Conservation (phyloP, 1,284 basidiomycete species). For the Gomphus bonarii region DNA sequence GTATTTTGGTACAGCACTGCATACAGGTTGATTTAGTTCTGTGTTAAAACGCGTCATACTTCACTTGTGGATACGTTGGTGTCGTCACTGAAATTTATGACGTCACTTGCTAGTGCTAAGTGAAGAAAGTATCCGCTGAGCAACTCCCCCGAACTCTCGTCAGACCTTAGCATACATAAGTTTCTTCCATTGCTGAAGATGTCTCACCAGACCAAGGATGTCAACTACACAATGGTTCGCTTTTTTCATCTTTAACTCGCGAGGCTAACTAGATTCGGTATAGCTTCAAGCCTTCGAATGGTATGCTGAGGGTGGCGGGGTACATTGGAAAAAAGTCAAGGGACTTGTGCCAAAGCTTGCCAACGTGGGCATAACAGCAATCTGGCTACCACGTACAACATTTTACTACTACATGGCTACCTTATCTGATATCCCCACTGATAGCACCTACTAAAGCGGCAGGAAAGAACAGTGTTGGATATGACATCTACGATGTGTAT, state of each 20-base stretch:
- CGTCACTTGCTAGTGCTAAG: too few species aligned
- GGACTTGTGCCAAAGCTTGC: slow-evolving; percentile 30
- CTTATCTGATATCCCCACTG: slow-evolving; percentile 5
- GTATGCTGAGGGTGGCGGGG: slow-evolving; percentile 30
- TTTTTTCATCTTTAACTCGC: neutral
- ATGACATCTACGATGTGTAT: slow-evolving; percentile 34
- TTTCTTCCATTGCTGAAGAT: neutral
- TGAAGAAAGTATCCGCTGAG: too few species aligned
- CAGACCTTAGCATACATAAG: neutral
- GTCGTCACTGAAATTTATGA: too few species aligned
- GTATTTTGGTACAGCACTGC: too few species aligned
- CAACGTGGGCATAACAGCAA: slow-evolving; percentile 41
- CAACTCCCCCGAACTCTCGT: neutral
- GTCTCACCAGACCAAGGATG: slow-evolving; percentile 2
- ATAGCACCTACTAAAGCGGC: slow-evolving; percentile 28
- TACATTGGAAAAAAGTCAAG: slow-evolving; percentile 37
- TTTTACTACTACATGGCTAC: neutral
- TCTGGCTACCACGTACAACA: slow-evolving; percentile 35
- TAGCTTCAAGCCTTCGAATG: slow-evolving; percentile 29
- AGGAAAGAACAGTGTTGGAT: slow-evolving; percentile 28
- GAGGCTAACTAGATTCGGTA: neutral
- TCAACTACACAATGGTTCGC: slow-evolving; percentile 11
- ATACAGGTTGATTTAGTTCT: too few species aligned
- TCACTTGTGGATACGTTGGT: too few species aligned
- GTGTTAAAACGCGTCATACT: too few species aligned